Base-by-base conservation (phyloP, 176 grass and related monocot genomes). In the Hyparrhenia diplandra region DNA sequence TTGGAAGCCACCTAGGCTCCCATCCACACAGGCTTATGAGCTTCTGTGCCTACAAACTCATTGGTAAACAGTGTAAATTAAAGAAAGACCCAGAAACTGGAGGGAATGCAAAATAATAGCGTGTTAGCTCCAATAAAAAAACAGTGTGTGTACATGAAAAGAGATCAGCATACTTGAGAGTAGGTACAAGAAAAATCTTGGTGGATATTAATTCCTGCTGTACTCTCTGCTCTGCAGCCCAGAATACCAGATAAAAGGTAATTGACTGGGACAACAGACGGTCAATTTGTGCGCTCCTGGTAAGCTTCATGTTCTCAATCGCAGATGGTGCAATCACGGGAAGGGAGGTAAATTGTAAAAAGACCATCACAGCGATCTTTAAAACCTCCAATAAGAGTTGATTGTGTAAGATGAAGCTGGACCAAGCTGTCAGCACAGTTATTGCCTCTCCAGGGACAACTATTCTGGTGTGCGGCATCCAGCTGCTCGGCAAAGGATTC, bases 1-100 rank as follows among this genome's bases (percentile, higher is more conserved):
- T 95, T 88, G 96, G 90, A 84, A 95, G 92, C 92, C 96, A 99
- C 87, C 96, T 93, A 72, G 92, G 92, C 76, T 99, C 96, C 96
- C 96, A 99, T 75, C 96, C 96, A 90, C 96, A 99, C 35, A 99
- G 82, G 73, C 96, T 93, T 81, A 99, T 99, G 85, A 99, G 88
- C 85, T 93, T 99, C 80, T 93, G 90, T 14, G 88, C 90, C 96
- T 99, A 70, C 69, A 79, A 87, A 76, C 62, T 75, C 80, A 86
- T 66, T 62, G n/a, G 23, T 29, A 69, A 77, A 77, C 37, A 66
- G 42, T n/a, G 11, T 68, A 80, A 70, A 79, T 86, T 41, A 70
- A 84, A 47, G 6, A 54, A 89, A 82, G 21, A 20, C 27, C 40
- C n/a, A 87, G 17, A 8, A 42, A 41, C 61, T 12, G 32, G 65